Base-by-base conservation (phyloP, 1,284 basidiomycete species). In the Trichosporon ovoides region DNA sequence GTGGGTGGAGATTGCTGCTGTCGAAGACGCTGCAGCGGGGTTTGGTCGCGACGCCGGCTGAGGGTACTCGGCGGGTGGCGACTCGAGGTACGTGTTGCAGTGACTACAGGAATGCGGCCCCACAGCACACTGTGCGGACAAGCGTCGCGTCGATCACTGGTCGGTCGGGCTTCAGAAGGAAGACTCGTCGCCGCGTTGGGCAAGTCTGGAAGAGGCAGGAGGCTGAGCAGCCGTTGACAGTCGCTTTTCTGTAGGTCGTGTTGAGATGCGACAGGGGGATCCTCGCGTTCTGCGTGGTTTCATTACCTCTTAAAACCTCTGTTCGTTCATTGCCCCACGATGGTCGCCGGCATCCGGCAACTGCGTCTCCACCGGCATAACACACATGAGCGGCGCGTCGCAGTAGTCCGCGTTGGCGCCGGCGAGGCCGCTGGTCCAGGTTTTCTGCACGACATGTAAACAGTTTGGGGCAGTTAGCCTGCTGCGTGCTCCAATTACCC, bases 401-500 rank as follows among this genome's bases (percentile, higher is more conserved):
- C 22, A 13, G 7, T 48, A 48, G 43, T 48, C 43, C 43, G 43
- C 43, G 24, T 28, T 31, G 43, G 22, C 43, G 43, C 43, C 43
- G 43, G 3, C 24, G 24, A 48, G 14, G 14, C 16, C 43, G 24
- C 43, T 48, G 28, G 9, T 31, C 5, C 43, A 31, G 43, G n/a
- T 16, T 48, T 28, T 48, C 7, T 48, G 43, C 43, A 48, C 22
- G 14, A n/a, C 4, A 13, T 14, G 7, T 5, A n/a, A 48, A 24
- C n/a, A 14, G 43, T 22, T 48, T 48, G 43, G 43, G 43, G 43
- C 43, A 48, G 43, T n/a, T n/a, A n/a, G n/a, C n/a, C 43, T 48
- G 28, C 43, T 12, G 24, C 22, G 28, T 48, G 22, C 22, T 24
- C 28, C 24, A 48, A 48, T 48, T 48, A 48, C 43, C 28, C 43